Conservation (phyloP, 2,329 filamentous ascomycete genomes). For the Cordyceps javanica region DNA sequence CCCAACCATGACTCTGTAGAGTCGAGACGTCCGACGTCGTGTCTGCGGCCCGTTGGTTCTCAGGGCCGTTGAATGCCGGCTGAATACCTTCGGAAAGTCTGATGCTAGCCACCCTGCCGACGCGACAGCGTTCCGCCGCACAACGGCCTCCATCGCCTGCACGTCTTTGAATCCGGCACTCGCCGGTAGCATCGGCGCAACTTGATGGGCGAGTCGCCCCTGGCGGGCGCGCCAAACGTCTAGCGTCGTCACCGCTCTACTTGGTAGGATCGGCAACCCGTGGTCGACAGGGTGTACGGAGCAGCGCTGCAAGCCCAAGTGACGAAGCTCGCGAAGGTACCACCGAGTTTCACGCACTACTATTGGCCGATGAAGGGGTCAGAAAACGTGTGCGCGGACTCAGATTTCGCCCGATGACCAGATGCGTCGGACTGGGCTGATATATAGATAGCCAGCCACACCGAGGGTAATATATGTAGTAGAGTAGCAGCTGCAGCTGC, state of each 20-base stretch:
- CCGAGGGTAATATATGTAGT: too few relatives aligned
- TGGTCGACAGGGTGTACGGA: slow-evolving; percentile 7
- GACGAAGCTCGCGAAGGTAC: too few relatives aligned
- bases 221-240: background rate
- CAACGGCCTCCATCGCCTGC: background rate
- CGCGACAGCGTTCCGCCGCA: background rate
- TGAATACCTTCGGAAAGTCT: too few relatives aligned
- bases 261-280: background rate
- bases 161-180: background rate
- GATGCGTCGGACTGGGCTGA: too few relatives aligned
- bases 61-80: background rate
- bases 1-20: too few relatives aligned
- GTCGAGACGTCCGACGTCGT: too few relatives aligned
- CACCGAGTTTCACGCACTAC: too few relatives aligned
- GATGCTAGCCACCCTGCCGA: background rate
- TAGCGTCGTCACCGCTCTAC: background rate
- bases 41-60: background rate
- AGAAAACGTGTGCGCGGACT: too few relatives aligned
- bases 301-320: background rate
- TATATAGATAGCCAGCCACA: too few relatives aligned
- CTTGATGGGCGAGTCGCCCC: background rate
- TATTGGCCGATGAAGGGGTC: too few relatives aligned
- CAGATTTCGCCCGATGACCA: too few relatives aligned
- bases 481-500: background rate
- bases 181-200: background rate